phyloP scores from a whole-genome alignment of 2,329 filamentous ascomycete genomes.

The Parafenestella ontariensis region DNA sequence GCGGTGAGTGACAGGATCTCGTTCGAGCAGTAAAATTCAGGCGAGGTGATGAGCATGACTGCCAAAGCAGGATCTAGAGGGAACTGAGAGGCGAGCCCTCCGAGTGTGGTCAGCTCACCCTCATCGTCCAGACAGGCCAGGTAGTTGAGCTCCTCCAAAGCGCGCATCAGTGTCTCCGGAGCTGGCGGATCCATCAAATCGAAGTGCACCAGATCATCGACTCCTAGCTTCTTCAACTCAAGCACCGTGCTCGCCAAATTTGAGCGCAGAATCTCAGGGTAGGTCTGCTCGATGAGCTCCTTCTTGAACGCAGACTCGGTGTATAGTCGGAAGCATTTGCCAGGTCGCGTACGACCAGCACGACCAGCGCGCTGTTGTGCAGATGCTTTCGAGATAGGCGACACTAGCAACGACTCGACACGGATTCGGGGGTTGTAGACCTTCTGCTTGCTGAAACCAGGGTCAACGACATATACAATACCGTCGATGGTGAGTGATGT shows the following conservation, averaged over 20 bases:
- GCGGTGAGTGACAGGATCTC: constrained; percentile 96
- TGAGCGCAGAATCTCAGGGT: constrained; percentile 93
- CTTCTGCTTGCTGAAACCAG: constrained; percentile 98
- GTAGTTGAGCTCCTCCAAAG: constrained; percentile 96
- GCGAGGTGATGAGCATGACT: constrained; percentile 97
- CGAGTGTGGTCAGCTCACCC: constrained; percentile 86
- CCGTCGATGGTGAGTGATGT: constrained; percentile 97
- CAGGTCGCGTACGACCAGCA: constrained; percentile 96
- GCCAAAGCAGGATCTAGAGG: constrained; percentile 92
- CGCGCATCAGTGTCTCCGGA: constrained; percentile 97
- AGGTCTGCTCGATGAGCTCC: constrained; percentile 95
- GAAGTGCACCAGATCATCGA: constrained; percentile 96
- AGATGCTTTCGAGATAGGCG: constrained; percentile 96
- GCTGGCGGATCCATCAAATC: constrained; percentile 98
- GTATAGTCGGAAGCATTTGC: constrained; percentile 97
- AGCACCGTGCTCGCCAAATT: constrained; percentile 95
- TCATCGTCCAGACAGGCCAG: constrained; percentile 96
- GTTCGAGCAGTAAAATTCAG: constrained; percentile 98
- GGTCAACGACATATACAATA: constrained; percentile 99
- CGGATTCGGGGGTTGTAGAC: constrained; percentile 97
- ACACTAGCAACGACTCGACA: constrained; percentile 96
- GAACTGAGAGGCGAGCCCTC: constrained; percentile 89
- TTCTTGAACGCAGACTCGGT: constrained; percentile 97
- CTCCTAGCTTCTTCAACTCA: constrained; percentile 95
- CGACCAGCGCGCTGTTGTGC: constrained; percentile 97